Evolutionary conservation across 2,329 filamentous ascomycete species (phyloP).

Genomic region (Penicillium sp.): DNA sequence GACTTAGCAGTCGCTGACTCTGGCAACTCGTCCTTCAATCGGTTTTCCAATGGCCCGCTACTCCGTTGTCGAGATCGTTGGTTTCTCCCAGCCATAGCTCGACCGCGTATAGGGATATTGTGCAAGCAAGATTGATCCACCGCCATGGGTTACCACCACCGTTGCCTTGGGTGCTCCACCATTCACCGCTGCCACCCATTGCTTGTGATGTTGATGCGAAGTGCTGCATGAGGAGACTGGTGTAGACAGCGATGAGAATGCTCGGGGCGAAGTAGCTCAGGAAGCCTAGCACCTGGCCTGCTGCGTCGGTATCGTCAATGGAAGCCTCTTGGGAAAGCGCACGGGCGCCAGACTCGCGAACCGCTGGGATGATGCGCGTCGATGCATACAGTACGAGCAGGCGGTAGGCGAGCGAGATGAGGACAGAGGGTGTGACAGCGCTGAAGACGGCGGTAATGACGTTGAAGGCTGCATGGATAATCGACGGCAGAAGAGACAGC

Average conservation of each 20-base stretch:
- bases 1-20: background rate
- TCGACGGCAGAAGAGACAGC: slow-evolving; percentile 70
- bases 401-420: slow-evolving; percentile 88
- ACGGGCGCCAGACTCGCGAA: slow-evolving; percentile 74
- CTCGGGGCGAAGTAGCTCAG: slow-evolving; percentile 91
- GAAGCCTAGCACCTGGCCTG: slow-evolving; percentile 69
- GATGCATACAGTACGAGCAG: slow-evolving; percentile 92
- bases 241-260: slow-evolving; percentile 92
- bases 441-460: slow-evolving; percentile 87
- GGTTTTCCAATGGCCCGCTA: slow-evolving; percentile 82
- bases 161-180: slow-evolving; percentile 79
- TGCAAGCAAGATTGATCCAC: slow-evolving; percentile 84
- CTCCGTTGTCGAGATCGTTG: slow-evolving; percentile 60
- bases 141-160: slow-evolving; percentile 81
- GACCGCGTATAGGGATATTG: slow-evolving; percentile 80
- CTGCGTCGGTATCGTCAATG: slow-evolving; percentile 74
- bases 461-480: slow-evolving; percentile 71
- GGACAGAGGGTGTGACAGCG: slow-evolving; percentile 88
- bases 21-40: slow-evolving; percentile 50
- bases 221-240: slow-evolving; percentile 87
- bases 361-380: slow-evolving; percentile 87
- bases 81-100: slow-evolving; percentile 75
- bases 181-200: slow-evolving; percentile 56
- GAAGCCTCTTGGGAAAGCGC: slow-evolving; percentile 76
- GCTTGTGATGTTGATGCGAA: slow-evolving; percentile 63